These are phyloP conservation scores for Diatrype stigma DNA, from an alignment of 2,329 filamentous ascomycete genomes.

Conservation along the genomic window DNA sequence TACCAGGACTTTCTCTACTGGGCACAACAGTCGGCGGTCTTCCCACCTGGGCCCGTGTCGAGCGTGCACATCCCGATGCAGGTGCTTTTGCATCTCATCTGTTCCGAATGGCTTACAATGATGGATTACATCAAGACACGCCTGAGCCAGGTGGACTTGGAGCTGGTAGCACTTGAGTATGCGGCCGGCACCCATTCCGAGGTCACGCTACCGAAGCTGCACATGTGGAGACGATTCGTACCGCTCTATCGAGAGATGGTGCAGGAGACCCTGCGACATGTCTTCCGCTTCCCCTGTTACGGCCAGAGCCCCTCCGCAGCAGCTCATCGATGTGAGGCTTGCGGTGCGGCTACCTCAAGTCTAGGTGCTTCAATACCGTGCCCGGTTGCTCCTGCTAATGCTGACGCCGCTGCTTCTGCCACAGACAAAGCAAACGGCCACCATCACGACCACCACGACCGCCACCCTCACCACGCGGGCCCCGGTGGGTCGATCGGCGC, in stretches of 20 bases:
- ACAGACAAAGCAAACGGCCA: neutral
- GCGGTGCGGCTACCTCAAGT: neutral
- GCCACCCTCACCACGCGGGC: too few relatives aligned
- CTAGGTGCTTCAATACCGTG: neutral
- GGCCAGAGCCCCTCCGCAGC: neutral
- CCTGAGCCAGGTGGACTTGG: constrained; percentile 22
- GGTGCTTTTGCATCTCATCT: constrained; percentile 20
- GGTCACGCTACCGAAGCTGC: constrained; percentile 18
- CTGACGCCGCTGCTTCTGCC: neutral
- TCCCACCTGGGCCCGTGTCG: neutral
- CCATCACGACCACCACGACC: too few relatives aligned
- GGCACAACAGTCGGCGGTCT: constrained; percentile 15
- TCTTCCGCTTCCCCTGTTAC: constrained; percentile 9
- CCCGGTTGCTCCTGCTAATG: neutral
- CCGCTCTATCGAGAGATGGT: constrained; percentile 25
- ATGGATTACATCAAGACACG: constrained; percentile 25
- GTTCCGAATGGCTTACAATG: constrained; percentile 23
- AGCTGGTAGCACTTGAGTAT: constrained; percentile 21
- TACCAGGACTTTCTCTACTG: constrained; percentile 24
- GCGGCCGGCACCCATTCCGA: constrained; percentile 14
- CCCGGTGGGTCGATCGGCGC: constrained; percentile 1
- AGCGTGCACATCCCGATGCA: constrained; percentile 13
- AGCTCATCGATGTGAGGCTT: too few relatives aligned
- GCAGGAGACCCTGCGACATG: constrained; percentile 15
- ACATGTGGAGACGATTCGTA: constrained; percentile 21